Evolutionary conservation across 2,329 filamentous ascomycete genomes (phyloP).

Genomic region (Aspergillus floridensis): DNA sequence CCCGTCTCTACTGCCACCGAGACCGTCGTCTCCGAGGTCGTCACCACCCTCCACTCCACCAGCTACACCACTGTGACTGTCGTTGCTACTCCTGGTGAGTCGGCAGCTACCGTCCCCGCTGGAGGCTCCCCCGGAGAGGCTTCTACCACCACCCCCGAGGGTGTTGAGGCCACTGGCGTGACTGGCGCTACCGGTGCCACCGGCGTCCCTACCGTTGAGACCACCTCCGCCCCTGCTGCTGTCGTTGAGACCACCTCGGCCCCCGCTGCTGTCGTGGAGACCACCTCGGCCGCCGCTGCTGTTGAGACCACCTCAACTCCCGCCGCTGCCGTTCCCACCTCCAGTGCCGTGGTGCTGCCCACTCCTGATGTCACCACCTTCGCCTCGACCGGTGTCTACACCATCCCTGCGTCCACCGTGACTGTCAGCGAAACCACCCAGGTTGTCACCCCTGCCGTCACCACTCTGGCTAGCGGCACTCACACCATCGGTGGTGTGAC

Average conservation of each 20-base stretch:
- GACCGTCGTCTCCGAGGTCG: conserved; percentile 25
- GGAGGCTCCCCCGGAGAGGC: conserved; percentile 5
- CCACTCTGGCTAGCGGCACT: conserved; percentile 61
- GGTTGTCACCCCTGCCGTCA: conserved; percentile 62
- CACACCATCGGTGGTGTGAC: conserved; percentile 72
- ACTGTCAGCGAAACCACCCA: conserved; percentile 66
- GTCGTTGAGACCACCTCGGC: conserved; percentile 1
- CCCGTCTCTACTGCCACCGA: conserved; percentile 26
- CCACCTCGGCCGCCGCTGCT: conserved; percentile 7
- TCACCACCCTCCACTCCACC: conserved; percentile 40
- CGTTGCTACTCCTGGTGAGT: conserved; percentile 22
- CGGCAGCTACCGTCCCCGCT: not conserved
- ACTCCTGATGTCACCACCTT: conserved; percentile 52
- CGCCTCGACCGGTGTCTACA: conserved; percentile 70
- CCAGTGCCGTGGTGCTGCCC: conserved; percentile 38
- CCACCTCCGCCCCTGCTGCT: conserved; percentile 7
- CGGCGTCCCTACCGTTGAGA: conserved; percentile 2
- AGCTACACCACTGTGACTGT: conserved; percentile 40
- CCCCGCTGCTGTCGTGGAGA: conserved; percentile 4
- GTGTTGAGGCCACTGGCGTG: conserved; percentile 7
- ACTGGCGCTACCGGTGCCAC: not conserved
- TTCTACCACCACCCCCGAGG: conserved; percentile 9
- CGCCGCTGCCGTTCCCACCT: conserved; percentile 24
- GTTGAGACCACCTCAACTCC: not conserved
- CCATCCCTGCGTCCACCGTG: conserved; percentile 69